Evolutionary conservation across 2,329 filamentous ascomycete genomes (phyloP), one percentile per base, ranked within the genome.

Genomic region (Fusarium citri): DNA sequence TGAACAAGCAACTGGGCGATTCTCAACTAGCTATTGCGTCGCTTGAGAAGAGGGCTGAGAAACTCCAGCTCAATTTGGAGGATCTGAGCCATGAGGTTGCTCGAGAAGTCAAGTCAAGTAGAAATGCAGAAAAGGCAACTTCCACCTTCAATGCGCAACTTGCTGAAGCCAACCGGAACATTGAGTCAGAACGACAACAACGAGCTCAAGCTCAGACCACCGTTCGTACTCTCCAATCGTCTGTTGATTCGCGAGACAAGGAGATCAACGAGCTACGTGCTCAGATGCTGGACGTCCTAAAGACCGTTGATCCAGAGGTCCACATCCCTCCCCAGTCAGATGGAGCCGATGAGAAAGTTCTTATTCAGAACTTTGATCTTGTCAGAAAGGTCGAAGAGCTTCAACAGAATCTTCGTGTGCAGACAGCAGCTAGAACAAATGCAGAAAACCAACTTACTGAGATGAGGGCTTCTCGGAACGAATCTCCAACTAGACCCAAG

Each of bases 11-110:
- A 77, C 86, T 98, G 15, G 94, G 92, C 59, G 94, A 98, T 71
- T 87, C 92, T 8, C 95, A 98, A 74, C 81, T 98, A 25, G 89
- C 89, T 8, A 89, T 97, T 69, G 92, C 92, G 0, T 92, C 93
- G 2, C 82, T 98, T 10, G 94, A 98, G 78, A 98, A 98, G 84
- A 94, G 96, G 79, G 92, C 96, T 55, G 95, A 98, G 80, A 98
- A 98, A 80, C 85, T 98, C 28, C 89, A 94, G 54, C 86, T 98
- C 43, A 94, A 88, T 74, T 81, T 98, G 11, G 95, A 99, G 78
- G 95, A 99, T 78, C 84, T 98, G 37, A 97, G 94, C 72, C 95
- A 98, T 74, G 94, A 98, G 79, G 87, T 98, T 56, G 92, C 92
- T 51, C 88, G 94, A 30, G 95, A 98, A 80, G 93, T 94, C 76